These are phyloP conservation scores for Phytophthora nicotianae DNA, from an alignment of 352 stramenopile genomes.

Conservation along the genomic window DNA sequence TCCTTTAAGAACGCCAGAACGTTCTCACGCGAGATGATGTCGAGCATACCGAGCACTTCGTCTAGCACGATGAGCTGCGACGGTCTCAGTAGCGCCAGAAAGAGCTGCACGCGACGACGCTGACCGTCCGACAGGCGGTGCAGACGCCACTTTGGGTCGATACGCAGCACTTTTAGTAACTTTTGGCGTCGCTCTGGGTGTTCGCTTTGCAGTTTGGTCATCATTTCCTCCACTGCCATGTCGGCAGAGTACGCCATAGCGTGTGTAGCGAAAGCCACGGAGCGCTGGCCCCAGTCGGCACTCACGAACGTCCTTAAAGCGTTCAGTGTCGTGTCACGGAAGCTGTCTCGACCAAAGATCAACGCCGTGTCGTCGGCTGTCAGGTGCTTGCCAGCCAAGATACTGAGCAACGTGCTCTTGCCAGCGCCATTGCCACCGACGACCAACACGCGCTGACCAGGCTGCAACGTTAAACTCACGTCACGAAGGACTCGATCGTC, in stretches of 20 bases:
- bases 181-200: conserved; percentile 94
- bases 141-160: conserved; percentile 93
- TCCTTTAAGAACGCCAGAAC: conserved; percentile 93
- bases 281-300: conserved; percentile 96
- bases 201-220: conserved; percentile 94
- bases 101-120: conserved; percentile 94
- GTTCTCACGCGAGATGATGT: conserved; percentile 95
- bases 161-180: conserved; percentile 94
- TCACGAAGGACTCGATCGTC: conserved; percentile 88
- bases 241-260: conserved; percentile 92
- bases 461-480: conserved; percentile 82
- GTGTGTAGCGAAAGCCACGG: conserved; percentile 94
- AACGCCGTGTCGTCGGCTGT: conserved; percentile 83
- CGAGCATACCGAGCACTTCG: conserved; percentile 97
- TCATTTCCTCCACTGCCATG: conserved; percentile 97
- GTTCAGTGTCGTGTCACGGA: conserved; percentile 96
- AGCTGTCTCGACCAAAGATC: conserved; percentile 92
- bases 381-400: conserved; percentile 95
- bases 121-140: conserved; percentile 85
- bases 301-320: conserved; percentile 94
- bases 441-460: conserved; percentile 91
- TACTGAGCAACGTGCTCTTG: conserved; percentile 95
- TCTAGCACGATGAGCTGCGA: conserved; percentile 98
- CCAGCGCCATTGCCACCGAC: conserved; percentile 95
- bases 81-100: conserved; percentile 95